These are phyloP conservation scores for Clathrospora elynae DNA, from an alignment of 2,329 filamentous ascomycete species.

Conservation along the genomic window DNA sequence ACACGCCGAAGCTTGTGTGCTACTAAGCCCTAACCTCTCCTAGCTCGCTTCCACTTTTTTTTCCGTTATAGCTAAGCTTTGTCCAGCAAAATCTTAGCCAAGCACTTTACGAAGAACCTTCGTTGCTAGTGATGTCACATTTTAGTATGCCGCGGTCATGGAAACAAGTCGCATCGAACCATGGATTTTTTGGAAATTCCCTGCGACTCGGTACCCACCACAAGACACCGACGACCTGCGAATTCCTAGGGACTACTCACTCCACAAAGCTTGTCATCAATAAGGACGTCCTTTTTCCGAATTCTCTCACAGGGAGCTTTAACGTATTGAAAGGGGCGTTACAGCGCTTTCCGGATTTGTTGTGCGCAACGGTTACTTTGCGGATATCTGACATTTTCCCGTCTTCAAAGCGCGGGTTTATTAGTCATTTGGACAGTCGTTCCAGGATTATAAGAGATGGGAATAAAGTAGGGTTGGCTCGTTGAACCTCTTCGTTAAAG, in stretches of 20 bases:
- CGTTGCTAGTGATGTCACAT: constrained; percentile 20
- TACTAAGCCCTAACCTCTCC: constrained; percentile 1
- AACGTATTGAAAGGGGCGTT: neutral
- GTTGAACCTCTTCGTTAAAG: too few species aligned
- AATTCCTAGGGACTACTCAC: neutral
- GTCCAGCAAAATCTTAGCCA: constrained; percentile 14
- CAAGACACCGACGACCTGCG: too few species aligned
- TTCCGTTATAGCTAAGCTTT: constrained; percentile 23
- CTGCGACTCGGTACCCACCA: too few species aligned
- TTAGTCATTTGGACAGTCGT: too few species aligned
- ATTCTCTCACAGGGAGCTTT: too few species aligned
- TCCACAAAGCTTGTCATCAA: neutral
- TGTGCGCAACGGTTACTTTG: neutral
- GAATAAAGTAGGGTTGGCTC: too few species aligned
- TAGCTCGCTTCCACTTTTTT: constrained; percentile 13
- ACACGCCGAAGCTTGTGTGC: neutral
- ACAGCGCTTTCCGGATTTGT: neutral
- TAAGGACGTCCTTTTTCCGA: too few species aligned
- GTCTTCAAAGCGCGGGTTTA: neutral
- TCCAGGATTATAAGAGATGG: too few species aligned
- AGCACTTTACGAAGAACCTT: constrained; percentile 7
- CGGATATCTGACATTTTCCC: neutral
- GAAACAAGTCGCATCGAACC: too few species aligned
- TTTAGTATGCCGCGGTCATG: too few species aligned
- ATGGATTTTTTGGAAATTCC: too few species aligned